Conservation (phyloP, 2,329 filamentous ascomycete genomes). For the Microascus cirrosus region DNA sequence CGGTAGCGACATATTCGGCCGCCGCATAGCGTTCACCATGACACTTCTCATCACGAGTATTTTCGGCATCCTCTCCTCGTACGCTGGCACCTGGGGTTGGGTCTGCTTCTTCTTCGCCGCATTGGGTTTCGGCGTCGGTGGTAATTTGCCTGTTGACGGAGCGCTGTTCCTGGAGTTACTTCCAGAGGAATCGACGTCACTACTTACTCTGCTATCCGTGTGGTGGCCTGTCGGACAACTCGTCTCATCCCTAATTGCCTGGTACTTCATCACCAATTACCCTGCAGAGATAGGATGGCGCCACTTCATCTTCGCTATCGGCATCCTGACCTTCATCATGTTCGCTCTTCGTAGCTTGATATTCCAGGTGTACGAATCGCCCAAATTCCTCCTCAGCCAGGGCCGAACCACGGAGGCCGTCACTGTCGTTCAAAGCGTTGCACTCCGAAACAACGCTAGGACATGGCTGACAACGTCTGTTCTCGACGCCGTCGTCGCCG, state of each 20-base stretch:
- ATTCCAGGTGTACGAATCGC: constrained; percentile 76
- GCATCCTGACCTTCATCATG: constrained; percentile 63
- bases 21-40: constrained; percentile 69
- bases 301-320: constrained; percentile 60
- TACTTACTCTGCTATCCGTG: constrained; percentile 69
- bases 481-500: constrained; percentile 39
- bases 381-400: constrained; percentile 69
- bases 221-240: constrained; percentile 84
- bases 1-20: constrained; percentile 66
- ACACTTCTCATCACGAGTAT: constrained; percentile 65
- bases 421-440: constrained; percentile 67
- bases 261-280: constrained; percentile 64
- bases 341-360: constrained; percentile 68
- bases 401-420: constrained; percentile 71
- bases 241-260: constrained; percentile 59
- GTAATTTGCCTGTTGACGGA: constrained; percentile 69
- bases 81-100: constrained; percentile 54
- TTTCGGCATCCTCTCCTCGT: constrained; percentile 63
- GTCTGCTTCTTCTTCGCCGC: constrained; percentile 50
- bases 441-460: constrained; percentile 55
- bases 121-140: constrained; percentile 59
- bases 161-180: constrained; percentile 77
- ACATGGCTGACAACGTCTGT: constrained; percentile 70
- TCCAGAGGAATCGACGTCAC: constrained; percentile 59
- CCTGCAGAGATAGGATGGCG: constrained; percentile 65